A percentile compares a stretch with the other conserved stretches of the same genome.
These are phyloP conservation scores for Huntiella moniliformis DNA, from an alignment of 2,329 filamentous ascomycete genomes.

Conservation along the genomic window DNA sequence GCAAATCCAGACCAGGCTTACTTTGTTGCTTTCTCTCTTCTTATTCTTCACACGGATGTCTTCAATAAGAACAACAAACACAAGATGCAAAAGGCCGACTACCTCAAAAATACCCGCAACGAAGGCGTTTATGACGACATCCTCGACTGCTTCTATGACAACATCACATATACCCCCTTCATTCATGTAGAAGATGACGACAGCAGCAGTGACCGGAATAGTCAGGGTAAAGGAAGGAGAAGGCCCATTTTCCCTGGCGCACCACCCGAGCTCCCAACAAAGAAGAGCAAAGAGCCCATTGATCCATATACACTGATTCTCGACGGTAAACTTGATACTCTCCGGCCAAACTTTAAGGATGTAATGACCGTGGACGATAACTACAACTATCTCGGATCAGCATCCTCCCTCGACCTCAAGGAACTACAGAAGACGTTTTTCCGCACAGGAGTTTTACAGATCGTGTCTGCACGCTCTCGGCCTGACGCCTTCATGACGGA, in stretches of 20 bases:
- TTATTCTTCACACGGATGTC: conserved; percentile 94
- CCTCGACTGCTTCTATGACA: conserved; percentile 92
- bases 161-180: conserved; percentile 94
- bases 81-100: conserved; percentile 94
- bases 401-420: conserved; percentile 55
- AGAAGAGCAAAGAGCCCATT: conserved; percentile 61
- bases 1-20: conserved; percentile 85
- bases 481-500: conserved; percentile 92
- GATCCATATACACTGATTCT: conserved; percentile 92
- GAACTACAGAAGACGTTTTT: conserved; percentile 79
- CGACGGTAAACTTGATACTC: conserved; percentile 64
- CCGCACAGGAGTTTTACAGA: conserved; percentile 79
- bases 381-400: conserved; percentile 70
- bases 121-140: conserved; percentile 90
- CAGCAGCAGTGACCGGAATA: conserved; percentile 53
- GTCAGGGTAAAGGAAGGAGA: conserved; percentile 56
- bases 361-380: conserved; percentile 82
- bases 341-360: conserved; percentile 78
- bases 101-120: conserved; percentile 82
- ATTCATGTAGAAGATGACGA: conserved; percentile 94
- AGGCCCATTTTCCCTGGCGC: conserved; percentile 46
- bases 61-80: conserved; percentile 99
- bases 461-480: conserved; percentile 79
- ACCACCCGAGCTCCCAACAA: conserved; percentile 27
- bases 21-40: conserved; percentile 88